Percentiles rank a stretch among this genome's conserved stretches.
phyloP scores from a whole-genome alignment of 1,139 yeast species.

The Meyerozyma carpophila region DNA sequence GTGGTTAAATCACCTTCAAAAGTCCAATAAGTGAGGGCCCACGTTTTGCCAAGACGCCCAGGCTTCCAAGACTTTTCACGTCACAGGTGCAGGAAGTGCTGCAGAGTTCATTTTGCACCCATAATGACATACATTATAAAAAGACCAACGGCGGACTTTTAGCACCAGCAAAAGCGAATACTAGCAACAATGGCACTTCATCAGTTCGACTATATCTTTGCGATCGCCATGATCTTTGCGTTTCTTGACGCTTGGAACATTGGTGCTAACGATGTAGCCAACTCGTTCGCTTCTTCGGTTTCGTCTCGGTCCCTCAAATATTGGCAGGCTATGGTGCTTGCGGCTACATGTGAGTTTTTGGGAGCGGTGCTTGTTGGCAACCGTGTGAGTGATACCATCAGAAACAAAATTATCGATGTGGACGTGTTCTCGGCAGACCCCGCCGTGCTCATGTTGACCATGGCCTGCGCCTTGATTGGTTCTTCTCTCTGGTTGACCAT shows the following conservation, averaged over 20 bases:
- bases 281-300: constrained; percentile 71
- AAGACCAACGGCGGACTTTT: neutral
- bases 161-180: constrained; percentile 6
- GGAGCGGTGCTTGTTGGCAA: constrained; percentile 75
- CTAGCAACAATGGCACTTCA: constrained; percentile 27
- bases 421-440: constrained; percentile 48
- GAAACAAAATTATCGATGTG: constrained; percentile 55
- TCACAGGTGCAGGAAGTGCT: neutral
- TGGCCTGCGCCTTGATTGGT: constrained; percentile 73
- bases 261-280: constrained; percentile 82
- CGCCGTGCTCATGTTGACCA: constrained; percentile 66
- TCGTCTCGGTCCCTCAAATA: constrained; percentile 65
- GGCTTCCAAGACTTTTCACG: constrained; percentile 1
- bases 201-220: constrained; percentile 62
- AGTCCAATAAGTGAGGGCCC: neutral
- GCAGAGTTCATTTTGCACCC: neutral
- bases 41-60: constrained; percentile 2
- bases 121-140: neutral
- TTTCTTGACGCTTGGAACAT: constrained; percentile 78
- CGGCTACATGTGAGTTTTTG: constrained; percentile 62
- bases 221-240: constrained; percentile 65
- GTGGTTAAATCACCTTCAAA: neutral
- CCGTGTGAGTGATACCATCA: constrained; percentile 65
- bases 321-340: constrained; percentile 72
- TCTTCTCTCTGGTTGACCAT: constrained; percentile 68